Evolutionary conservation across 192 early-diverging fungal species (phyloP).

Genomic region (Chytriomyces sp.): DNA sequence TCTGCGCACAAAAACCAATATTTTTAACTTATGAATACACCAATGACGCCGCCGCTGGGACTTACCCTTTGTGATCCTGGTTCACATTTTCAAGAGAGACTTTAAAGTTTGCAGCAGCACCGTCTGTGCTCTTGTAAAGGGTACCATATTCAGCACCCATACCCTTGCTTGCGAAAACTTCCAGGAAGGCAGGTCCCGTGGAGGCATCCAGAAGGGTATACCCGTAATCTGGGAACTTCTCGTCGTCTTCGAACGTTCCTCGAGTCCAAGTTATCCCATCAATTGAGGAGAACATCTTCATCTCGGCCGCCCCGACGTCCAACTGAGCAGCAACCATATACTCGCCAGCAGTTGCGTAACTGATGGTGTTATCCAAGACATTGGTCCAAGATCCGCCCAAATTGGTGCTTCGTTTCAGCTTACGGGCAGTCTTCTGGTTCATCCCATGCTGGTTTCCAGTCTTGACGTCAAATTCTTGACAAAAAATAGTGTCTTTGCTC

Average conservation of each 20-base stretch:
- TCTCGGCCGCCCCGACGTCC: constrained; percentile 42
- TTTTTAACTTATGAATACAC: neutral
- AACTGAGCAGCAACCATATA: constrained; percentile 79
- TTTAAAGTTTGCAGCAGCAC: constrained; percentile 78
- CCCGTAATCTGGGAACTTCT: constrained; percentile 69
- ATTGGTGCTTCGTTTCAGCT: constrained; percentile 38
- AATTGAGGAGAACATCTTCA: constrained; percentile 73
- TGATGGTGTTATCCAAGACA: constrained; percentile 26
- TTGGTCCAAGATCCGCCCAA: constrained; percentile 33
- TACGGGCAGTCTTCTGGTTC: constrained; percentile 35
- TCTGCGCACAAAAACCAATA: constrained; percentile 25
- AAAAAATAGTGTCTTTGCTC: constrained; percentile 74
- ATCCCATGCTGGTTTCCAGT: constrained; percentile 58
- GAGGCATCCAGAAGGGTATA: constrained; percentile 85
- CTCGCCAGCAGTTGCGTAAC: constrained; percentile 65
- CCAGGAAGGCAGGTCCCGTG: constrained; percentile 78
- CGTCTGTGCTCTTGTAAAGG: constrained; percentile 80
- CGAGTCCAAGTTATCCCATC: constrained; percentile 74
- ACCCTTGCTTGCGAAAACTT: constrained; percentile 60
- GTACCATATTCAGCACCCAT: constrained; percentile 71
- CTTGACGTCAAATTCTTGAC: constrained; percentile 64
- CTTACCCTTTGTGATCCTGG: constrained; percentile 65
- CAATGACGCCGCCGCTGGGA: neutral
- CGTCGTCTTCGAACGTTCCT: constrained; percentile 82
- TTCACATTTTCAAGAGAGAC: constrained; percentile 78